A percentile compares a stretch with the other conserved stretches of the same genome.
Evolutionary conservation across 2,329 filamentous ascomycete species (phyloP).

Genomic region (Seiridium unicorne): DNA sequence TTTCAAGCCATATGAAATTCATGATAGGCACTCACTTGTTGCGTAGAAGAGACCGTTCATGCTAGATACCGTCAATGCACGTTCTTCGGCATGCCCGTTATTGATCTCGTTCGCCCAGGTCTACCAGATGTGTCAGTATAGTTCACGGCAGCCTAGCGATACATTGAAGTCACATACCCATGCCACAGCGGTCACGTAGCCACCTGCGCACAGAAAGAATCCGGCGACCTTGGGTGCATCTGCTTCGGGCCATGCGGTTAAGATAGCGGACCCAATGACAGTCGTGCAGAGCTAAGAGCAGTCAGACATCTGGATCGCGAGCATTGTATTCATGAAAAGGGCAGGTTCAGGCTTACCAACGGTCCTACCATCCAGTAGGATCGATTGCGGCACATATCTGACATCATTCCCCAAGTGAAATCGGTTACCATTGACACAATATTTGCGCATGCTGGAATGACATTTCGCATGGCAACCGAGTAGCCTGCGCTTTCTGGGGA

Average conservation of each 20-base stretch:
- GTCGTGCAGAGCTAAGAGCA: conserved; percentile 2
- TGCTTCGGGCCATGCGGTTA: conserved; percentile 9
- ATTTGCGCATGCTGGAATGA: conserved; percentile 15
- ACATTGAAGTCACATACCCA: conserved; percentile 12
- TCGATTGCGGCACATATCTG: conserved; percentile 8
- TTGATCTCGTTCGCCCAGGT: conserved; percentile 33
- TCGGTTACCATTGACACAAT: conserved; percentile 9
- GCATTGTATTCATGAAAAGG: no score
- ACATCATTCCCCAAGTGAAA: conserved; percentile 10
- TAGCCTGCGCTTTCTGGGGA: conserved; percentile 10
- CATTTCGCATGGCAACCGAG: conserved; percentile 13
- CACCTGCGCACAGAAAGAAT: neutral
- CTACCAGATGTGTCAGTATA: conserved; percentile 12
- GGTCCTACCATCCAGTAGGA: conserved; percentile 10
- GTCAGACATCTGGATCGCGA: no score
- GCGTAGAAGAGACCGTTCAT: conserved; percentile 32
- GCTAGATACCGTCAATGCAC: conserved; percentile 28
- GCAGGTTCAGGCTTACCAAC: neutral
- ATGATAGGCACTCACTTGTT: conserved; percentile 7
- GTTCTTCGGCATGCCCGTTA: conserved; percentile 27
- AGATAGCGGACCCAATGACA: conserved; percentile 6
- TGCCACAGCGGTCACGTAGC: conserved; percentile 27
- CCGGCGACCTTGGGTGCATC: conserved; percentile 7
- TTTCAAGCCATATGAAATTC: neutral
- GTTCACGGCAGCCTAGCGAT: neutral